phyloP scores from a whole-genome alignment of 2,329 filamentous ascomycete genomes.

The Akanthomyces muscarius region DNA sequence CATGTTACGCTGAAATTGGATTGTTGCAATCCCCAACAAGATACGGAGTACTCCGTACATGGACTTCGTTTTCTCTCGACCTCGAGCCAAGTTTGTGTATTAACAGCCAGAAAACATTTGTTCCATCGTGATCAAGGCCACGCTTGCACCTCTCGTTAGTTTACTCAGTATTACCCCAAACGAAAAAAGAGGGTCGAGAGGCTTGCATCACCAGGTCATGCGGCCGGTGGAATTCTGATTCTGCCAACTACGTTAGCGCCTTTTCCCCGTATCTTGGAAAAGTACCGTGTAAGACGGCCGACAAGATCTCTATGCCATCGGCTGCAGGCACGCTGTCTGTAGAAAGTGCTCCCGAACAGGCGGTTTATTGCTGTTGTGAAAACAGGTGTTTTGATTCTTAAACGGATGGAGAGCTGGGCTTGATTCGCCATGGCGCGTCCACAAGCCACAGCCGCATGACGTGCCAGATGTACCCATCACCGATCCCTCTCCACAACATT shows the following conservation, averaged over 20 bases:
- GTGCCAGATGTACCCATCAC: not conserved
- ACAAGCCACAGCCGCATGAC: not conserved
- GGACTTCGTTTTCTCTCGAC: too few relatives aligned
- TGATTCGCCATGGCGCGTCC: not conserved
- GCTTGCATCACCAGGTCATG: slow-evolving; percentile 17
- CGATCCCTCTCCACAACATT: not conserved
- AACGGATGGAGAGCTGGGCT: not conserved
- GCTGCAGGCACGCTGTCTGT: too few relatives aligned
- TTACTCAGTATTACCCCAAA: slow-evolving; percentile 1
- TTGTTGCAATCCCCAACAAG: too few relatives aligned
- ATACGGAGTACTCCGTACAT: too few relatives aligned
- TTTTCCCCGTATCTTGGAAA: not conserved
- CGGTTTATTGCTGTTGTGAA: too few relatives aligned
- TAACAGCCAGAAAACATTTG: too few relatives aligned
- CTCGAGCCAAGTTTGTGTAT: not conserved
- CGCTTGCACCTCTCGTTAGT: too few relatives aligned
- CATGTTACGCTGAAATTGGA: too few relatives aligned
- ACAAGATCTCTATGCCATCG: too few relatives aligned
- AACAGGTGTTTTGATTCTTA: too few relatives aligned
- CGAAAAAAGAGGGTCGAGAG: slow-evolving; percentile 11
- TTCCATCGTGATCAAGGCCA: too few relatives aligned
- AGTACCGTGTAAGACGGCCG: not conserved
- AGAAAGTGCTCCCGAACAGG: too few relatives aligned
- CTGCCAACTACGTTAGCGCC: not conserved
- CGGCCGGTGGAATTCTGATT: slow-evolving; percentile 4